A percentile compares a stretch with the other conserved stretches of the same genome.
Conservation (phyloP, 352 stramenopile genomes). For the Phytopythium delawarense region DNA sequence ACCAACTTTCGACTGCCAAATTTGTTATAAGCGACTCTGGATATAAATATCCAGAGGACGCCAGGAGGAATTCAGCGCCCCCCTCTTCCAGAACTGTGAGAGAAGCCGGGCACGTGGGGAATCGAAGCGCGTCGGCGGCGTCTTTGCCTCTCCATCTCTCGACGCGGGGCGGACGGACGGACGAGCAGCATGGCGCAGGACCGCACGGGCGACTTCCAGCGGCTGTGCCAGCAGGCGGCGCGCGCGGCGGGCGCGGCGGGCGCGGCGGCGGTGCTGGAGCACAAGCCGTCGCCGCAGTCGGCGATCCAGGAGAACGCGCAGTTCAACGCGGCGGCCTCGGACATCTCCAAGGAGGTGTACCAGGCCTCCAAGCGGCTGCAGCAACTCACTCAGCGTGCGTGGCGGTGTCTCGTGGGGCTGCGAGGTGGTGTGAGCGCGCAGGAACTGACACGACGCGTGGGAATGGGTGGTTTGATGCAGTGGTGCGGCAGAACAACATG, state of each 20-base stretch:
- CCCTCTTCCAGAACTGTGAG: not conserved
- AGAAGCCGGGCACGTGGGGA: not conserved
- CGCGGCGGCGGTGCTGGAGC: slow-evolving; percentile 26
- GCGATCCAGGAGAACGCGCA: slow-evolving; percentile 68
- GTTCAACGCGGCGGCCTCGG: slow-evolving; percentile 75
- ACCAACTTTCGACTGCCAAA: too few relatives aligned
- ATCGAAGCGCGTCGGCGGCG: not conserved
- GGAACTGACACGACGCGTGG: not conserved
- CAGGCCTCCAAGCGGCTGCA: slow-evolving; percentile 78
- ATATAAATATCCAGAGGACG: too few relatives aligned
- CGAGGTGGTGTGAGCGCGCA: not conserved
- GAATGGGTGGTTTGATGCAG: slow-evolving; percentile 16
- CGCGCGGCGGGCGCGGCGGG: slow-evolving; percentile 24
- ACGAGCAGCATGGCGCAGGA: slow-evolving; percentile 53
- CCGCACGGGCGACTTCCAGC: slow-evolving; percentile 63
- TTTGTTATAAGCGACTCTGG: too few relatives aligned
- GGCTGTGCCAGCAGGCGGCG: slow-evolving; percentile 53
- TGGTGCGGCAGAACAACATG: slow-evolving; percentile 88
- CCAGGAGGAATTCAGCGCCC: not conserved
- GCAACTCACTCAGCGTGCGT: slow-evolving; percentile 73
- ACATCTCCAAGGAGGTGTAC: slow-evolving; percentile 81
- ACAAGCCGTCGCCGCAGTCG: slow-evolving; percentile 38
- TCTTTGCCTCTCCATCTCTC: not conserved
- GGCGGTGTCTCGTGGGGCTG: not conserved
- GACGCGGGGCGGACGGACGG: not conserved